Evolutionary conservation across 2,329 filamentous ascomycete species (phyloP), one percentile per base, ranked within the genome.

Genomic region (Knoxdaviesia proteae): DNA sequence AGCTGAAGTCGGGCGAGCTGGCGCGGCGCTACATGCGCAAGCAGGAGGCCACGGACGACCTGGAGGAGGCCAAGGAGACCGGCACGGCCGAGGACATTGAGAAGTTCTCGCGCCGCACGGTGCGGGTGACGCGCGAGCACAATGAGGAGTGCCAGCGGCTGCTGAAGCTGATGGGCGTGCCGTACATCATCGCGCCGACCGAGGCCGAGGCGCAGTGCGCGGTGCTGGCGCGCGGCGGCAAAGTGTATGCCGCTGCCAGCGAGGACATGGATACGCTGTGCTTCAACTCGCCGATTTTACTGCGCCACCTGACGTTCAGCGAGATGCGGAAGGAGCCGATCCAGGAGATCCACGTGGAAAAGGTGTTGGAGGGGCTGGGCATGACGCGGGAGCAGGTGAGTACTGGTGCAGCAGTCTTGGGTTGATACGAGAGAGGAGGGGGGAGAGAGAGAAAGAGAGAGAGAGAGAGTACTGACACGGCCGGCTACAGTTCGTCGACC

Each of bases 201-300:
- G 90, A 98, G 60, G 90, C 90, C 5, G 90, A 98, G 64, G 90
- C 90, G 2, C 90, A 98, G 58, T 98, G 90, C 58, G 90, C 90
- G 3, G 80, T 79, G 36, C 68, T 98, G 47, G 90, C 90, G 1
- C 70, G 80, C 47, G 87, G 83, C 5, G 88, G 86, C 35, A 96
- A 96, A 62, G 90, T 98, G 42, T 98, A 92, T 57, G 90, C 87
- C 4, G 90, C 90, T 20, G 90, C 90, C 3, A 93, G 83, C 49
- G 90, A 98, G 62, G 90, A 98, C 61, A 98, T 98, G 90, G 90
- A 98, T 56, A 98, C 90, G 0, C 65, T 98, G 44, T 96, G 88
- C 54, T 98, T 98, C 60, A 77, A 94, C 53, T 71, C 87, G 42
- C 90, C 90, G 0, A 87, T 98, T 46, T 64, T 98, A 39, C 64